phyloP scores from a whole-genome alignment of 768 basidiomycete species.

The Boletus rufocinnamomeus region DNA sequence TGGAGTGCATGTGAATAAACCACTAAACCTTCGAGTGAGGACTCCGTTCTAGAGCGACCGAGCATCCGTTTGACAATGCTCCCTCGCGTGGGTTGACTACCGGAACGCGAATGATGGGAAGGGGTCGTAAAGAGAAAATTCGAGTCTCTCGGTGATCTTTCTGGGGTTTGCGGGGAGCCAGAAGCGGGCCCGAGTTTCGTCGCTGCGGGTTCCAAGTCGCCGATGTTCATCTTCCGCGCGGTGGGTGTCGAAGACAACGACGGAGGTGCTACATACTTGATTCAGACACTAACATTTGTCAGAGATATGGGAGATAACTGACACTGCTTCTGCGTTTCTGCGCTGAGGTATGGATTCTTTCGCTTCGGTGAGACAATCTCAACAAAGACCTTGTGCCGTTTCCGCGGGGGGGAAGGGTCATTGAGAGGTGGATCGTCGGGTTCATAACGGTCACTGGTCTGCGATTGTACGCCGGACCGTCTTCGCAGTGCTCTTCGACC shows the following conservation, averaged over 20 bases:
- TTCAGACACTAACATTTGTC: not conserved
- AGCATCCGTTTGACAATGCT: conserved; percentile 72
- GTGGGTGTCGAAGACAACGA: not conserved
- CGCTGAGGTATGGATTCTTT: not conserved
- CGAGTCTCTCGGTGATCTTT: conserved; percentile 40
- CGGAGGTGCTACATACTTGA: not conserved
- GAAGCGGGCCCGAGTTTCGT: not conserved
- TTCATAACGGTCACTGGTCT: not conserved
- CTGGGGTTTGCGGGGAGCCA: conserved; percentile 12
- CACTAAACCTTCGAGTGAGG: conserved; percentile 40
- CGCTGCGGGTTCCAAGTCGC: not conserved
- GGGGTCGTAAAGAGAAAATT: conserved; percentile 36
- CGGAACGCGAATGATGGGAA: conserved; percentile 25
- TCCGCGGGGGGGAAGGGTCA: conserved; percentile 25
- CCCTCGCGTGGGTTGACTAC: conserved; percentile 38
- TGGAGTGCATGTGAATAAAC: not conserved
- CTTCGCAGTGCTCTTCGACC: conserved; percentile 30
- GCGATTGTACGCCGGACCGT: conserved; percentile 5
- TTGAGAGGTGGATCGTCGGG: not conserved
- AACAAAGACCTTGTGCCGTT: conserved; percentile 35
- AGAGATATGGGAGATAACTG: not conserved
- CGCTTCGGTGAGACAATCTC: conserved; percentile 27
- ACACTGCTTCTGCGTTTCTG: not conserved
- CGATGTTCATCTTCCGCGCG: not conserved
- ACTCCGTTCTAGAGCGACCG: conserved; percentile 64